phyloP scores from a whole-genome alignment of 164 flowering plant genomes.

The Cinnamomum micranthum region DNA sequence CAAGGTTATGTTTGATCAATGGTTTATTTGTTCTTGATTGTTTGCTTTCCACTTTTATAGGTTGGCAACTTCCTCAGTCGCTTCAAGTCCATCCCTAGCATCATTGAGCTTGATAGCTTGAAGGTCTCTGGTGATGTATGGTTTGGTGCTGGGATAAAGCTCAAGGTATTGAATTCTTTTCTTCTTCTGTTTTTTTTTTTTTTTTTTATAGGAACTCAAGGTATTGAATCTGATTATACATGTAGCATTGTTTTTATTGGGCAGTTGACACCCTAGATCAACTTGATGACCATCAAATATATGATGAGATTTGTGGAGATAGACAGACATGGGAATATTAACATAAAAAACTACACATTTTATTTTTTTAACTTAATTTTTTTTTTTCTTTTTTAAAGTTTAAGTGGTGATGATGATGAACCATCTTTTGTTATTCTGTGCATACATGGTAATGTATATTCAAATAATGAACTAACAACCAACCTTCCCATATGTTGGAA shows the following conservation, averaged over 20 bases:
- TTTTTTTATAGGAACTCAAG: background rate
- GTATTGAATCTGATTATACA: too few species aligned
- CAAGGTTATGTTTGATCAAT: background rate
- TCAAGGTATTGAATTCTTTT: slow-evolving; percentile 57
- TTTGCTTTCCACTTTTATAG: slow-evolving; percentile 27
- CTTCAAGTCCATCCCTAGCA: slow-evolving; percentile 93
- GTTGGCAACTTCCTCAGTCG: slow-evolving; percentile 72
- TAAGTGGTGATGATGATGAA: too few species aligned
- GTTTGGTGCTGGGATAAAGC: slow-evolving; percentile 72
- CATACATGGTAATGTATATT: too few species aligned
- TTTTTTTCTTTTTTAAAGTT: too few species aligned
- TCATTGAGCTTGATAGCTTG: slow-evolving; percentile 82
- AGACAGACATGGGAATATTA: background rate
- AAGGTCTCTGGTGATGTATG: slow-evolving; percentile 94
- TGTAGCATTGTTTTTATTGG: background rate
- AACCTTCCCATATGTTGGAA: too few species aligned
- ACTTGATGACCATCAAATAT: background rate
- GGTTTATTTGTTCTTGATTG: background rate
- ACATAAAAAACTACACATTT: background rate
- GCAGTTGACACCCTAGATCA: too few species aligned
- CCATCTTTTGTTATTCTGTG: too few species aligned
- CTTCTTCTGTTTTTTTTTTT: too few species aligned
- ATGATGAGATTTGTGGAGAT: background rate
- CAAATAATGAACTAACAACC: too few species aligned
- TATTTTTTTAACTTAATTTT: too few species aligned